A percentile compares a stretch with the other conserved stretches of the same genome.
phyloP scores from a whole-genome alignment of 78 protist genomes.

The Ministeria vibrans region DNA sequence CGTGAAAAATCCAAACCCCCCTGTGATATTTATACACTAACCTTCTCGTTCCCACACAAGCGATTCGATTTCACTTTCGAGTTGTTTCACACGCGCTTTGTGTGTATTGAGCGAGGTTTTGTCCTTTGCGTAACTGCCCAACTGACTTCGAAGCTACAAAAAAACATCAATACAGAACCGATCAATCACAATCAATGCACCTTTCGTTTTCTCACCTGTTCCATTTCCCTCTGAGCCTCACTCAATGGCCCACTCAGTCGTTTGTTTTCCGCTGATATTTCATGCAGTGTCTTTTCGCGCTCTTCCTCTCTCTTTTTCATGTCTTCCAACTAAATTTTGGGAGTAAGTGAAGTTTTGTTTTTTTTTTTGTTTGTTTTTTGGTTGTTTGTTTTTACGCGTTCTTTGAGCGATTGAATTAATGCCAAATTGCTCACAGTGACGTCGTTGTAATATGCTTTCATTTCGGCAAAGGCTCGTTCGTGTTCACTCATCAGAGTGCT shows the following conservation, averaged over 20 bases:
- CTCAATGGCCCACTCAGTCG: conserved; percentile 65
- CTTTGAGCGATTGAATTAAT: conserved; percentile 70
- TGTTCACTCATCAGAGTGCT: conserved; percentile 56
- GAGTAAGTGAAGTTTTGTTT: neutral
- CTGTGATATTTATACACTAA: conserved; percentile 27
- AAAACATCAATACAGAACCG: too few relatives aligned
- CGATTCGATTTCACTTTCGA: conserved; percentile 35
- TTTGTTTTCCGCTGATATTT: conserved; percentile 57
- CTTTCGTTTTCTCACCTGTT: neutral
- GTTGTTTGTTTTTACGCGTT: neutral
- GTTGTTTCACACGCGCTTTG: conserved; percentile 25
- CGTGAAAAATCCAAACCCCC: neutral
- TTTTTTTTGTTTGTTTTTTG: neutral
- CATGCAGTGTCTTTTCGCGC: conserved; percentile 64
- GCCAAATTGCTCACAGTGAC: conserved; percentile 74
- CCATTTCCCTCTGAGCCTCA: neutral
- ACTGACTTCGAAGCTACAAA: conserved; percentile 50
- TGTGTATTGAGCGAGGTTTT: conserved; percentile 32
- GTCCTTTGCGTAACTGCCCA: conserved; percentile 56
- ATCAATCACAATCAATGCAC: too few relatives aligned
- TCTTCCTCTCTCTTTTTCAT: conserved; percentile 50
- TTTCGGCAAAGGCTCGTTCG: conserved; percentile 62
- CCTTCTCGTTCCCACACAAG: conserved; percentile 68
- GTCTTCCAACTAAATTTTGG: conserved; percentile 14
- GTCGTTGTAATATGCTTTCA: conserved; percentile 70